A percentile compares a stretch with the other conserved stretches of the same genome.
phyloP scores from a whole-genome alignment of 2,329 filamentous ascomycete genomes.

The Didymella pomorum region DNA sequence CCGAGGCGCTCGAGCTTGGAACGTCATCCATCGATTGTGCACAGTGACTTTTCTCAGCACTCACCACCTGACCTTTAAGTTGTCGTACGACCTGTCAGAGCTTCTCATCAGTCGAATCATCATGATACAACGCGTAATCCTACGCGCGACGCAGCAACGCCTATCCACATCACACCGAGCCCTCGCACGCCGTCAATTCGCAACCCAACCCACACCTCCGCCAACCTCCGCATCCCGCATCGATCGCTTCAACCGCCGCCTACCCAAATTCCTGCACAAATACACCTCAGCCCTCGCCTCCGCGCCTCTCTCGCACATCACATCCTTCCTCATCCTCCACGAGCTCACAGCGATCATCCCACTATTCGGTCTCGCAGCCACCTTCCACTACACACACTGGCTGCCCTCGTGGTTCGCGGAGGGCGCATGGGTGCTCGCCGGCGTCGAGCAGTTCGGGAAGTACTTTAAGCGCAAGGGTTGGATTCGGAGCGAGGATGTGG shows the following conservation, averaged over 20 bases:
- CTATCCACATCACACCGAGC: constrained; percentile 7
- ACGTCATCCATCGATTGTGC: constrained; percentile 11
- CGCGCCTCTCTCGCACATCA: constrained; percentile 82
- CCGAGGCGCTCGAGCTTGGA: constrained; percentile 11
- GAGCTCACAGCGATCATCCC: constrained; percentile 89
- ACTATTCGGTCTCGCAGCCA: constrained; percentile 73
- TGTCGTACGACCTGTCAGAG: not conserved
- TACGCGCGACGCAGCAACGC: constrained; percentile 8
- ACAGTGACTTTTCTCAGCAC: not conserved
- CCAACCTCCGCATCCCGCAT: constrained; percentile 43
- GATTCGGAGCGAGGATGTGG: constrained; percentile 66
- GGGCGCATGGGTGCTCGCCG: constrained; percentile 64
- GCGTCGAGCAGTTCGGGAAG: constrained; percentile 75
- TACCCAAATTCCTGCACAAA: constrained; percentile 70
- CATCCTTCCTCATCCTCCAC: constrained; percentile 88
- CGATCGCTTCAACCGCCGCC: constrained; percentile 49
- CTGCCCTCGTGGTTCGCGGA: constrained; percentile 68
- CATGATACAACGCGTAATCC: constrained; percentile 26
- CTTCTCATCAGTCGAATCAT: not conserved
- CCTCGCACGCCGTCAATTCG: constrained; percentile 25
- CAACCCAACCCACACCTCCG: constrained; percentile 27
- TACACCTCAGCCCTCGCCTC: constrained; percentile 75
- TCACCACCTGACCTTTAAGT: not conserved
- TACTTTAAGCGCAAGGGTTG: constrained; percentile 83
- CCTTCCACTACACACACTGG: constrained; percentile 83